Evolutionary conservation across 139 green algal genomes (phyloP), one percentile per base, ranked within the genome.

Genomic region (Eudorina sp.): DNA sequence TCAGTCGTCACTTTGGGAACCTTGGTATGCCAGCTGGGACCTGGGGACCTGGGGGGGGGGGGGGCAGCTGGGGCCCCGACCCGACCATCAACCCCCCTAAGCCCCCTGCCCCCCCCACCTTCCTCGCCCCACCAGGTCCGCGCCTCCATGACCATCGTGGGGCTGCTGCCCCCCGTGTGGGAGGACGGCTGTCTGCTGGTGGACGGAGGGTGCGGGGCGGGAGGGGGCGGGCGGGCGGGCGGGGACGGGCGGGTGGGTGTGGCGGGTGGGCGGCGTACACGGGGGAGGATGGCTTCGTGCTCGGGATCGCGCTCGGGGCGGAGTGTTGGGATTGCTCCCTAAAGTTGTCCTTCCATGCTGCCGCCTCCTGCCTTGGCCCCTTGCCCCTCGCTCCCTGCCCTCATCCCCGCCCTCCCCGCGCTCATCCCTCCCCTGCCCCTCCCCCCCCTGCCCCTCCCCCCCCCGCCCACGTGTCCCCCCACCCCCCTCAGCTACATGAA

Each of bases 111-210:
- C 53, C 36, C 7, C 75, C 46, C 48, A 25, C 38, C 18, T 34
- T 38, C 75, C 45, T 40, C 36, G 25, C 43, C 55, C 78, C 78
- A 38, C 46, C 78, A 86, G 80, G 80, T 86, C n/a, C 91, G 96
- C 6, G 96, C 95, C 38, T 94, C 83, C 60, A 98, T 98, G 96
- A 97, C 94, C 60, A 95, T 98, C 66, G 92, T 98, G 73, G 96
- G 96, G 53, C 91, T 98, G 64, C 80, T 97, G 51, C 96, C 96
- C 3, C 96, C 96, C 16, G 89, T 97, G 46, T 94, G 88, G 53
- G 80, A 95, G 73, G 89, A 94, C 31, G 94, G 92, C 3, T 92
- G 96, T 5, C 91, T 98, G 84, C 94, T 97, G 64, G 93, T 96
- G 73, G 95, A 97, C 58, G 95, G 95, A 69, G 95, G 95, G 80